A percentile compares a stretch with the other conserved stretches of the same genome.
These are phyloP conservation scores for Sporobolomyces pararoseus DNA, from an alignment of 768 basidiomycete species.

Conservation along the genomic window DNA sequence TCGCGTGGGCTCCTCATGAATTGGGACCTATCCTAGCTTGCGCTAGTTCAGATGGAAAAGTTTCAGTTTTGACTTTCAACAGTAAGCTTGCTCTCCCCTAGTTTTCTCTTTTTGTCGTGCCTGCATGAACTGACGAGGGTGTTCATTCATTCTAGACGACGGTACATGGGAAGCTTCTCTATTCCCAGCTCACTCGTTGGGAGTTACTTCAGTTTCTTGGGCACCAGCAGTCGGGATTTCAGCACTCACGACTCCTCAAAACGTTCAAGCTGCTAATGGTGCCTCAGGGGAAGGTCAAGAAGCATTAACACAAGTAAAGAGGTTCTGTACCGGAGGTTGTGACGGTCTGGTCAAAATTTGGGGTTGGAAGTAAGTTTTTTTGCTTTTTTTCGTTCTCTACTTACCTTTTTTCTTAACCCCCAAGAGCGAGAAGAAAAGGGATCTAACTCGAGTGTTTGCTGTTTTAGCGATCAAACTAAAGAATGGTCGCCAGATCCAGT, in stretches of 20 bases:
- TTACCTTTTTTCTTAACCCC: no score
- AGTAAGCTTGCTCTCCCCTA: constrained; percentile 58
- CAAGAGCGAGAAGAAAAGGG: no score
- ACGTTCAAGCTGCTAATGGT: background rate
- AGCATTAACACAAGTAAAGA: constrained; percentile 62
- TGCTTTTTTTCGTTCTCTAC: no score
- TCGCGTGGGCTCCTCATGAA: constrained; percentile 99
- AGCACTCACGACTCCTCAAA: constrained; percentile 65
- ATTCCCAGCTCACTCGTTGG: constrained; percentile 91
- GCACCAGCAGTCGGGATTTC: constrained; percentile 85
- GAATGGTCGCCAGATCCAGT: constrained; percentile 82
- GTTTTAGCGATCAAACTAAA: constrained; percentile 68
- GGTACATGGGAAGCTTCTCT: constrained; percentile 93
- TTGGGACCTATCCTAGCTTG: constrained; percentile 94
- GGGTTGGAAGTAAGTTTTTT: constrained; percentile 58
- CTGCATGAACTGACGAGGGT: no score
- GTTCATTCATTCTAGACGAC: no score
- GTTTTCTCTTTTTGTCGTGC: background rate
- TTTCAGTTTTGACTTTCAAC: constrained; percentile 95
- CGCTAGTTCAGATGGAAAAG: constrained; percentile 92
- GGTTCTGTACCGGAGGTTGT: constrained; percentile 92
- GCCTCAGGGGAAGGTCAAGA: constrained; percentile 20
- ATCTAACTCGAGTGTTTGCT: no score
- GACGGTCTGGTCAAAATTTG: constrained; percentile 94
- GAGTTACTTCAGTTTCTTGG: constrained; percentile 97